These are phyloP conservation scores for Corrigiola litoralis DNA, from an alignment of 179 eudicot species.

Conservation along the genomic window DNA sequence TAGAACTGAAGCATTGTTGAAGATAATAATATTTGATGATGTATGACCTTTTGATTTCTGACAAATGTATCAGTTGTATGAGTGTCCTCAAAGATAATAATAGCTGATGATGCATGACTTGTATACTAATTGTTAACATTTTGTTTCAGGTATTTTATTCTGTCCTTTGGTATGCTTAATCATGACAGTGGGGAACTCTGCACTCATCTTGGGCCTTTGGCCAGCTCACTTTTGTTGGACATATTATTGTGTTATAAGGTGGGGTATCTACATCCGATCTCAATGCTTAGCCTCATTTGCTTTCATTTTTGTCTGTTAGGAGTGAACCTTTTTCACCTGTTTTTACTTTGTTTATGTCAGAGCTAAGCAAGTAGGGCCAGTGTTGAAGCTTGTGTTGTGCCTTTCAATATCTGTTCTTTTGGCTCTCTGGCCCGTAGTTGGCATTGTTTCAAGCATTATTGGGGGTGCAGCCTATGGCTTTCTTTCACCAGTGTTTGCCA, in stretches of 20 bases:
- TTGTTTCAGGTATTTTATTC: conserved; percentile 63
- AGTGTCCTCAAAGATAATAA: neutral
- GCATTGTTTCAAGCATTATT: conserved; percentile 49
- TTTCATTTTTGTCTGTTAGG: neutral
- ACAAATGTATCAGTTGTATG: neutral
- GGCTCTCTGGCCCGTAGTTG: conserved; percentile 59
- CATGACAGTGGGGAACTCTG: conserved; percentile 54
- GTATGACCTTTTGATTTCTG: too few relatives aligned
- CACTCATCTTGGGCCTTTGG: conserved; percentile 81
- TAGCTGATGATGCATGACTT: conserved; percentile 10
- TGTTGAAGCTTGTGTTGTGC: conserved; percentile 67
- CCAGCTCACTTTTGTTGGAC: conserved; percentile 69
- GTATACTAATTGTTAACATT: neutral
- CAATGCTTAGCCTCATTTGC: neutral
- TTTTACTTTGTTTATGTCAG: conserved; percentile 34
- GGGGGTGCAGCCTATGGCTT: conserved; percentile 82
- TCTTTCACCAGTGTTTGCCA: conserved; percentile 80
- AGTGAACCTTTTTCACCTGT: neutral
- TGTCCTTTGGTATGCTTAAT: conserved; percentile 64
- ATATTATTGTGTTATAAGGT: conserved; percentile 65
- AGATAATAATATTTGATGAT: too few relatives aligned
- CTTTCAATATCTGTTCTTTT: conserved; percentile 35
- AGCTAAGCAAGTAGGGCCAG: conserved; percentile 74
- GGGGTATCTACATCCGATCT: neutral
- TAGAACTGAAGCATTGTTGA: too few relatives aligned